Base-by-base conservation (phyloP, 2,329 filamentous ascomycete species). In the Herpotrichia juniperi region DNA sequence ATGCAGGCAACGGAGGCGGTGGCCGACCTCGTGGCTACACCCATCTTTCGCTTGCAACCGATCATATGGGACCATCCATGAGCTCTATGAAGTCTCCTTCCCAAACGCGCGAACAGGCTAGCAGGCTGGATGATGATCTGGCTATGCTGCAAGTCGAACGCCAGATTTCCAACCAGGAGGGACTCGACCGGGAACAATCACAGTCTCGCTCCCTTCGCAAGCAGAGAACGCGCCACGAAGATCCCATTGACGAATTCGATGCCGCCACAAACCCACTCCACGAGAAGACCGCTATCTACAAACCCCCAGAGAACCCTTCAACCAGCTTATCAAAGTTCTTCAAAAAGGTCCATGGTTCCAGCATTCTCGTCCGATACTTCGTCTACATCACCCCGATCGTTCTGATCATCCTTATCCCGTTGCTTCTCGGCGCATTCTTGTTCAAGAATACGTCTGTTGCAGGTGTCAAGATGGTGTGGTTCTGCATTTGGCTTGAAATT, bases 401-500 rank as follows among this genome's bases (percentile, higher is more conserved):
- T 2, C 58, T 85, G 11, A 71, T 91, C 4, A 76, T 92, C 4
- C 76, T 91, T 32, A 84, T 90, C 42, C 89, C 89, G 0, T 72
- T 90, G 34, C 75, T 91, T 5, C 72, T 91, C 19, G 88, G 87
- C 5, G 81, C 80, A 1, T 73, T 89, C 16, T 57, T 82, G 1
- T 88, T 82, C 56, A 76, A 78, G n/a, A 58, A 81, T 43, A 78
- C 88, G 1, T 85, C 83, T 11, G 83, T 88, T 2, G 91, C 91
- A 1, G 91, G 88, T 17, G 91, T 96, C 0, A 68, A 85, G 56
- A 78, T 97, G 39, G 78, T 91, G 53, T 97, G 93, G 93, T 97
- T 97, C 68, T 90, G 90, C 25, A 91, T 97, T 56, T 97, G 93
- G 93, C 81, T 97, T 16, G 90, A 96, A 73, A 91, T 96, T 35